phyloP scores from a whole-genome alignment of 192 early-diverging fungal species.

The Podila clonocystis region DNA sequence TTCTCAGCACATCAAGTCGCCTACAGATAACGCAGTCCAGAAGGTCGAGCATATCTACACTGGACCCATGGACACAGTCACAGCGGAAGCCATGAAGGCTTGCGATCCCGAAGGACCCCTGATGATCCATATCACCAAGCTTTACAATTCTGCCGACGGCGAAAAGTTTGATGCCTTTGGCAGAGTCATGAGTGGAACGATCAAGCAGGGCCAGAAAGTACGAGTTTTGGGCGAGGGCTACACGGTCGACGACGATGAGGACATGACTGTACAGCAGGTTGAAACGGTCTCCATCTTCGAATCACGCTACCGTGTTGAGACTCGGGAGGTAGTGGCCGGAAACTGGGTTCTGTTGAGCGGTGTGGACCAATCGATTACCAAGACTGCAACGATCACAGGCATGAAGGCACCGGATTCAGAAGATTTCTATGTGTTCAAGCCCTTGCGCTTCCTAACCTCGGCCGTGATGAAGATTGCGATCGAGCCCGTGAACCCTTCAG shows the following conservation, averaged over 20 bases:
- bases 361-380: constrained; percentile 92
- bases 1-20: constrained; percentile 80
- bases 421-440: constrained; percentile 86
- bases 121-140: constrained; percentile 92
- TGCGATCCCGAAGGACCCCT: constrained; percentile 93
- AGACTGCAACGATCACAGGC: constrained; percentile 93
- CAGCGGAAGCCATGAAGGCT: constrained; percentile 73
- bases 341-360: constrained; percentile 92
- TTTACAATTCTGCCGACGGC: constrained; percentile 90
- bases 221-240: constrained; percentile 95
- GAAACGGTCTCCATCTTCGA: constrained; percentile 80
- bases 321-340: constrained; percentile 83
- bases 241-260: constrained; percentile 94
- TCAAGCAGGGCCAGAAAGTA: constrained; percentile 79
- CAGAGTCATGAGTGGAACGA: constrained; percentile 92
- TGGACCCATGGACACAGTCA: constrained; percentile 65
- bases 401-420: constrained; percentile 52
- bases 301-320: constrained; percentile 86
- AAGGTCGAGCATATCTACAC: constrained; percentile 72
- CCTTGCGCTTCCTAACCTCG: constrained; percentile 82
- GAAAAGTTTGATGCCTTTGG: constrained; percentile 91
- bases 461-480: constrained; percentile 95
- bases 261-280: constrained; percentile 89
- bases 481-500: constrained; percentile 97
- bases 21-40: constrained; percentile 74